These are phyloP conservation scores for Oidiodendron maius DNA, from an alignment of 495 filamentous ascomycete genomes.

Conservation along the genomic window DNA sequence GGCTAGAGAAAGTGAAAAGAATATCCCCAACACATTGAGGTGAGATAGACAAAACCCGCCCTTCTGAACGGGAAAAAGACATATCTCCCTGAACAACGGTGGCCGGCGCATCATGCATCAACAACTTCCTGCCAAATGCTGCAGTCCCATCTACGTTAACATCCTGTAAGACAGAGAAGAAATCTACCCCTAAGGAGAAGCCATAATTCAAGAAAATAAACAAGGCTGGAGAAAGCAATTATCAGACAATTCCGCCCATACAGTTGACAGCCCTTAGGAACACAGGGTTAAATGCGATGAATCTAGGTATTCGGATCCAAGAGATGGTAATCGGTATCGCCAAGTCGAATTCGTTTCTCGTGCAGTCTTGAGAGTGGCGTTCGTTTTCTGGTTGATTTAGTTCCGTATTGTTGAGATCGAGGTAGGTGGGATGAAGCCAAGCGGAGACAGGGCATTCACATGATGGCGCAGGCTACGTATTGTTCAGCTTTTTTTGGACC, in stretches of 20 bases:
- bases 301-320: conserved; percentile 10
- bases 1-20: not conserved
- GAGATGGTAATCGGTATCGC: conserved; percentile 10
- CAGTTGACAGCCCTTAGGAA: conserved; percentile 2
- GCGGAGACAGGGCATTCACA: conserved; percentile 10
- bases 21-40: not conserved
- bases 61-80: conserved; percentile 19
- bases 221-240: conserved; percentile 13
- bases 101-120: not conserved
- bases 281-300: conserved; percentile 1
- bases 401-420: not conserved
- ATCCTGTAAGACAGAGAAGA: conserved; percentile 4
- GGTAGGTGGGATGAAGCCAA: not conserved
- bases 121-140: not conserved
- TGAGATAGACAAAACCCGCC: conserved; percentile 16
- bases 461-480: conserved; percentile 10
- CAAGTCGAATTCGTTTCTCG: conserved; percentile 1
- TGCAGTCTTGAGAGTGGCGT: not conserved
- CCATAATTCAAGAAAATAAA: too few relatives aligned
- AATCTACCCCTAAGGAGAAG: not conserved
- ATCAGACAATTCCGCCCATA: conserved; percentile 10
- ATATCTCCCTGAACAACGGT: conserved; percentile 5
- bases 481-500: conserved; percentile 19
- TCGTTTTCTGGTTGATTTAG: not conserved
- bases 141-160: not conserved